Conservation (phyloP, 2,329 filamentous ascomycete species). For the Fonsecaea erecta region DNA sequence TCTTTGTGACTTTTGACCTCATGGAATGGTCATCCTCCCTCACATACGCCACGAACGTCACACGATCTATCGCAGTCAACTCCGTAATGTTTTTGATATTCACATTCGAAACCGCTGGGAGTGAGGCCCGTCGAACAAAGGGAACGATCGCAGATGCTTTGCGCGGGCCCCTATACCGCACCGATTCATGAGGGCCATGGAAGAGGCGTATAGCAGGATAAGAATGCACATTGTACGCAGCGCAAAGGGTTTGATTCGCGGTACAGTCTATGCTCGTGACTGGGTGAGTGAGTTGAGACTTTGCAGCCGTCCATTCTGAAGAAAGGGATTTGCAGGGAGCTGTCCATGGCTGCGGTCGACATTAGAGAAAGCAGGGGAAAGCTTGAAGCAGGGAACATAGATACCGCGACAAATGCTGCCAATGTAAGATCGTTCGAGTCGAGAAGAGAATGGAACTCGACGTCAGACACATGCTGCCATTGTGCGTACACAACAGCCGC, state of each 20-base stretch:
- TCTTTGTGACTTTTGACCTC: background rate
- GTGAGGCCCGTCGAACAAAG: conserved; percentile 3
- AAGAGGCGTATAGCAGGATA: conserved; percentile 56
- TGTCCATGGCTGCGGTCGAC: conserved; percentile 11
- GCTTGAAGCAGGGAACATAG: background rate
- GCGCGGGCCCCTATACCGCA: conserved; percentile 53
- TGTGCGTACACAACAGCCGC: background rate
- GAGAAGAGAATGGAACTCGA: conserved; percentile 2
- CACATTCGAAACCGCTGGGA: conserved; percentile 4
- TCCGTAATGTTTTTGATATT: conserved; percentile 2
- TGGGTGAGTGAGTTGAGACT: conserved; percentile 11
- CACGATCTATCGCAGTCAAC: conserved; percentile 4
- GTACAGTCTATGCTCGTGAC: conserved; percentile 52
- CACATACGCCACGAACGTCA: conserved; percentile 4
- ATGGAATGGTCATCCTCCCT: background rate
- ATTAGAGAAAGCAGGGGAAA: background rate
- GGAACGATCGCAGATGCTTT: conserved; percentile 33
- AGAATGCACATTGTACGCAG: conserved; percentile 49
- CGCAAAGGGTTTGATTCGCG: conserved; percentile 45
- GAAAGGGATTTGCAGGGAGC: conserved; percentile 3
- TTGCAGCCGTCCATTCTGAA: background rate
- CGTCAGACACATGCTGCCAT: conserved; percentile 1
- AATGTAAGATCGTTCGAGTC: background rate
- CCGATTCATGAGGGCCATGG: conserved; percentile 42
- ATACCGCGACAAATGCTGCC: conserved; percentile 7